Evolutionary conservation across 495 filamentous ascomycete genomes (phyloP).

Genomic region (Aspergillus conjunctus): DNA sequence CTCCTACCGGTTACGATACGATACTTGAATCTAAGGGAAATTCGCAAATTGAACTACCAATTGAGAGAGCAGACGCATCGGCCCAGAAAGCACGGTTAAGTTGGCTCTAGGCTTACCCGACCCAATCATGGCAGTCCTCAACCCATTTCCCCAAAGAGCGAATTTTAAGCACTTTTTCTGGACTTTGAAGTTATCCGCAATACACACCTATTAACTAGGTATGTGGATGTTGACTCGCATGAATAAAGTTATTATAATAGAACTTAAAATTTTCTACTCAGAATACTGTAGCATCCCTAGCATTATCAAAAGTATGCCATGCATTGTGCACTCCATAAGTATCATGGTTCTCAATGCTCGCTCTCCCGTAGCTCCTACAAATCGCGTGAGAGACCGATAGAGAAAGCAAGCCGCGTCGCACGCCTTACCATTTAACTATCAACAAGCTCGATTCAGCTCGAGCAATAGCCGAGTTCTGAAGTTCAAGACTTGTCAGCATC

Average conservation of each 20-base stretch:
- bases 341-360: no score
- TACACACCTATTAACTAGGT: no score
- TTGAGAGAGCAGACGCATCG: not conserved
- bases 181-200: no score
- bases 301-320: no score
- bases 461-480: not conserved
- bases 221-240: no score
- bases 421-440: not conserved
- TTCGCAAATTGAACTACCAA: not conserved
- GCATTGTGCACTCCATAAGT: no score
- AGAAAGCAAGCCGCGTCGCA: no score
- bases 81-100: conserved; percentile 19
- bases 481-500: not conserved
- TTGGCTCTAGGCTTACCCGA: conserved; percentile 20
- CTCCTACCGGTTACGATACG: not conserved
- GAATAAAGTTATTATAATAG: no score
- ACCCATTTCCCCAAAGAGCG: not conserved
- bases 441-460: not conserved
- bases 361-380: no score
- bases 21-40: not conserved
- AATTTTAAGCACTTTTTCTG: not conserved
- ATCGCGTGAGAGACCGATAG: no score
- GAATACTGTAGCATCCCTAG: no score
- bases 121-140: not conserved
- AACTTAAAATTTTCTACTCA: no score